These are phyloP conservation scores for Paulownia fortunei DNA, from an alignment of 257 asterid genomes.

Conservation along the genomic window DNA sequence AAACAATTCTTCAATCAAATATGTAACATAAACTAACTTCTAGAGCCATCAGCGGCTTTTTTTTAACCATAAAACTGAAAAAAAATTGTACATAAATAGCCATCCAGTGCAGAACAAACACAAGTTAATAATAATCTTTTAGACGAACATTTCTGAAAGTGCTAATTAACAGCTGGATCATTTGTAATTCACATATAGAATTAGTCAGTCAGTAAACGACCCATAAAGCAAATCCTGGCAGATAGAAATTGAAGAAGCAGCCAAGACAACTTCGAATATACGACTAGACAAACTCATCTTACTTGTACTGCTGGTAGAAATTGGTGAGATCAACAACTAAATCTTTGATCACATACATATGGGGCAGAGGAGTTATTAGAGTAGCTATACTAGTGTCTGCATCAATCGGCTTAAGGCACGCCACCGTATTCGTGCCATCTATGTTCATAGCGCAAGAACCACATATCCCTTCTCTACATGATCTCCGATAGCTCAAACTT, in stretches of 20 bases:
- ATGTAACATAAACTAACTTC: too few relatives aligned
- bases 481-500: slow-evolving; percentile 64
- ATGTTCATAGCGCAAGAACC: slow-evolving; percentile 89
- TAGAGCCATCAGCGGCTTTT: too few relatives aligned
- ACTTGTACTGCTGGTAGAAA: slow-evolving; percentile 87
- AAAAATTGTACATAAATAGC: too few relatives aligned
- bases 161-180: too few relatives aligned
- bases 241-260: neutral
- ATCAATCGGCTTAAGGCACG: slow-evolving; percentile 76
- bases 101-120: too few relatives aligned
- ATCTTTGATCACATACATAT: slow-evolving; percentile 83
- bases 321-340: slow-evolving; percentile 78
- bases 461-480: slow-evolving; percentile 82
- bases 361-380: slow-evolving; percentile 74
- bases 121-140: too few relatives aligned
- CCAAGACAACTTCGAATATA: neutral
- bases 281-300: neutral
- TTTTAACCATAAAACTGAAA: too few relatives aligned
- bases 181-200: too few relatives aligned
- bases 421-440: slow-evolving; percentile 76
- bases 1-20: too few relatives aligned
- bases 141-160: too few relatives aligned
- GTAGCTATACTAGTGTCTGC: slow-evolving; percentile 50
- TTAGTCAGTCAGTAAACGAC: too few relatives aligned
- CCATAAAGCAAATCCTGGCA: neutral